Evolutionary conservation across 2,329 filamentous ascomycete genomes (phyloP).

Genomic region (Venturiaceae sp.): DNA sequence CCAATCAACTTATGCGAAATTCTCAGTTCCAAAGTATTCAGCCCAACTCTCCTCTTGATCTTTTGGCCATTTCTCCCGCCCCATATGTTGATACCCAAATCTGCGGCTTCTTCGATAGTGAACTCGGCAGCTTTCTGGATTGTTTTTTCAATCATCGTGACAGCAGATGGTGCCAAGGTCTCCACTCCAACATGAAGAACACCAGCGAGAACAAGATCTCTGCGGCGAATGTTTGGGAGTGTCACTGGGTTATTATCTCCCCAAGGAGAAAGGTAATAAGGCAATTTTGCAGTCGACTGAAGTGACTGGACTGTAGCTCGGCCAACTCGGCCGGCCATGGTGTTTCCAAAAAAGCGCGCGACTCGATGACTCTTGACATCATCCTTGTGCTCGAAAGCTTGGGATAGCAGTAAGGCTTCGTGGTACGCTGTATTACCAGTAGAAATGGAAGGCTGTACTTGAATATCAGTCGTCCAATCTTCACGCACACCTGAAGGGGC

Average conservation of each 20-base stretch:
- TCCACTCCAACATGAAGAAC: conserved; percentile 1
- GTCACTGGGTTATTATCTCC: conserved; percentile 30
- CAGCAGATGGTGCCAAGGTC: background rate
- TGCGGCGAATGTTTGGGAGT: conserved; percentile 27
- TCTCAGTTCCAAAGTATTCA: conserved; percentile 25
- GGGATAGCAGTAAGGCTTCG: background rate
- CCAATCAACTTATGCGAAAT: conserved; percentile 32
- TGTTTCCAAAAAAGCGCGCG: conserved; percentile 26
- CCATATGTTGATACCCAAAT: background rate
- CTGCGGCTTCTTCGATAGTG: background rate
- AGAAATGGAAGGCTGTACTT: background rate
- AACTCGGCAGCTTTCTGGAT: background rate
- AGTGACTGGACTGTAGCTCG: conserved; percentile 23
- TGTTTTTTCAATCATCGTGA: background rate
- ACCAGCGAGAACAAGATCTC: conserved; percentile 26
- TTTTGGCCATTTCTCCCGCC: conserved; percentile 22
- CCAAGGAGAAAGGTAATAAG: conserved; percentile 23
- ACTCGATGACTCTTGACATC: conserved; percentile 17
- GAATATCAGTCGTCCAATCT: background rate
- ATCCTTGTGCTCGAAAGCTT: conserved; percentile 10
- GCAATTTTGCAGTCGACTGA: conserved; percentile 23
- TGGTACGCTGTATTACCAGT: background rate
- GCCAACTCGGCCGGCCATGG: conserved; percentile 24
- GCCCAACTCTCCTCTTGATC: conserved; percentile 12
- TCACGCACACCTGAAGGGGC: background rate